Evolutionary conservation across 805 yeast genomes (phyloP), one percentile per base, ranked within the genome.

Genomic region (Tetrapisispora nanseiensis): DNA sequence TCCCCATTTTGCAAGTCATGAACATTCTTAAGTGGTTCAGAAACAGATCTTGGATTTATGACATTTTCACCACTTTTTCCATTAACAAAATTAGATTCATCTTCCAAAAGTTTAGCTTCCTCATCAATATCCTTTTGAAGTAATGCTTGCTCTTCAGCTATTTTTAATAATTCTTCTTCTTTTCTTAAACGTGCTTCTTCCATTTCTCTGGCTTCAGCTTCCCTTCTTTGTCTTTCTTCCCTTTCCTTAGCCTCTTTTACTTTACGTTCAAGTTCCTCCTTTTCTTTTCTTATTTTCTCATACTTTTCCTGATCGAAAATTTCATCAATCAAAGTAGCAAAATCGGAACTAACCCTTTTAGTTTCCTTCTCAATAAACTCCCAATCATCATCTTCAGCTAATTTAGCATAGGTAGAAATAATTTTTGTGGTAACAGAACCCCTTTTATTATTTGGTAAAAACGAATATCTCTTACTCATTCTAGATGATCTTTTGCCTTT

Each of bases 321-420:
- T 60, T 76, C 78, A 63, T 82, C 90, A 67, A 86, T 80, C 33
- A 82, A 66, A 2, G 82, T 74, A 11, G 87, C 92, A 67, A 82
- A 82, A 47, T 82, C 83, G 13, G 85, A 78, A 29, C 85, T 78
- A 2, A 89, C 80, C 61, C 92, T 71, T 61, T 75, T 80, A 6
- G 86, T 79, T 57, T 78, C 85, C 52, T 74, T 77, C 52, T 80
- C 84, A 61, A 81, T 74, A 51, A 74, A 74, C 51, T 78, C 82
- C 78, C 85, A 76, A 46, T 77, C 82, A 33, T 73, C 69, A 42
- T 68, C 71, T 44, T 78, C 81, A 3, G 85, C 71, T 46, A 82
- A 63, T 55, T 78, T 80, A 27, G 90, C 86, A 59, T 82, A 82
- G 0, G 86, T 78, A 1, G 86, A 74, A 45, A 82, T 71, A 47